Evolutionary conservation across 768 basidiomycete species (phyloP), one percentile per base, ranked within the genome.

Genomic region (Lactarius tabidus): DNA sequence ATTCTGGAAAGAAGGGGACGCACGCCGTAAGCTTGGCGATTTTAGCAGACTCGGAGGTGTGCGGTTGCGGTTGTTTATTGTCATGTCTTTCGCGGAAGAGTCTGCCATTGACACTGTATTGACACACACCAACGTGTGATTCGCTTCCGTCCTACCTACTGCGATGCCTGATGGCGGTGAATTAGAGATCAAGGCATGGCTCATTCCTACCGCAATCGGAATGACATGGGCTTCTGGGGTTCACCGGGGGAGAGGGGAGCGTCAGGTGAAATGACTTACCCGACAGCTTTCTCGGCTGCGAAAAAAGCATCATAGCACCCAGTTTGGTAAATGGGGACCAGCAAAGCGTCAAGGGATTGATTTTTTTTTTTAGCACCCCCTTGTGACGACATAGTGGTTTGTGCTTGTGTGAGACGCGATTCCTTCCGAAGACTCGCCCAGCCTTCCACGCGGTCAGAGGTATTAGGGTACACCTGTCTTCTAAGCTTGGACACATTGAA

Each of bases 1-100:
- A 57, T 66, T 66, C 60, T 58, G 57, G 51, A 66, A 62, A 62
- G 61, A 66, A 62, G 65, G 65, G 65, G 57, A 66, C 61, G 65
- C 57, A 66, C 57, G 65, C 65, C 65, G 65, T 66, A 66, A 66
- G 51, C 56, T 54, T 62, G 60, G 65, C 51, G 14, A 43, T 58
- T 62, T 60, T 61, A 52, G 60, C 64, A 59, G 48, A 33, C 33
- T 33, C 33, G 33, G 33, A 33, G 33, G 45, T 35, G 55, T 17
- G 38, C 38, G 26, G 31, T n/a, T 64, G 18, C 43, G 28, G 43
- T 36, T 60, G 52, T 15, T 39, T n/a, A 60, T 60, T 51, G 53
- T 55, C 17, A 41, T 45, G 55, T 45, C 8, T 28, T 59, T 41
- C 57, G 55, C 43, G 59, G 64, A 53, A 55, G 53, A 41, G 39